phyloP scores from a whole-genome alignment of 495 filamentous ascomycete species.

The Penicillium canescens region DNA sequence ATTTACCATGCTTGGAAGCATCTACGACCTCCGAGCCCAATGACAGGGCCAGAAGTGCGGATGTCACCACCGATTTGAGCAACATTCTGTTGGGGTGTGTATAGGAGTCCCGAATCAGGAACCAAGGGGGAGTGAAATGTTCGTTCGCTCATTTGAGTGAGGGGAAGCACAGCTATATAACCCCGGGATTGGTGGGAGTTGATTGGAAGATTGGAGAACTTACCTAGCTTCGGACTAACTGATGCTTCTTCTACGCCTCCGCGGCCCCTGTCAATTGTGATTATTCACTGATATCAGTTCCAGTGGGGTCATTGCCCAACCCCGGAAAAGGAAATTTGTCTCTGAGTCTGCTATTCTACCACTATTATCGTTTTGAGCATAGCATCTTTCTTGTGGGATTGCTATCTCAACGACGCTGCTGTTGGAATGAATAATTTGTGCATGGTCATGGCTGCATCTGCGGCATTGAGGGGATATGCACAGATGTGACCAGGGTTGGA shows the following conservation, averaged over 20 bases:
- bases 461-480: background rate
- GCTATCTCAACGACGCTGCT: background rate
- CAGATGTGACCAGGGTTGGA: background rate
- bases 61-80: conserved; percentile 30
- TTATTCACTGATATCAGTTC: conserved; percentile 15
- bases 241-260: conserved; percentile 17
- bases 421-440: no score
- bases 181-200: background rate
- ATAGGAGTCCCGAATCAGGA: background rate
- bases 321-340: conserved; percentile 7
- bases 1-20: conserved; percentile 32
- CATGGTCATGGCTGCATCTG: background rate
- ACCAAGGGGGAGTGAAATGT: background rate
- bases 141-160: background rate
- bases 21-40: conserved; percentile 27
- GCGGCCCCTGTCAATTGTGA: conserved; percentile 4
- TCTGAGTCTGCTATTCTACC: background rate
- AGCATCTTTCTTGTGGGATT: no score
- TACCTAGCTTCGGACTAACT: background rate
- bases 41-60: conserved; percentile 28
- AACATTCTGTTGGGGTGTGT: conserved; percentile 21
- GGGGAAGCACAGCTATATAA: background rate
- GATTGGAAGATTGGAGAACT: background rate
- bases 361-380: background rate
- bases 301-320: conserved; percentile 8